A percentile compares a stretch with the other conserved stretches of the same genome.
Conservation (phyloP, 495 filamentous ascomycete genomes). For the Penicillium psychrofluorescens region DNA sequence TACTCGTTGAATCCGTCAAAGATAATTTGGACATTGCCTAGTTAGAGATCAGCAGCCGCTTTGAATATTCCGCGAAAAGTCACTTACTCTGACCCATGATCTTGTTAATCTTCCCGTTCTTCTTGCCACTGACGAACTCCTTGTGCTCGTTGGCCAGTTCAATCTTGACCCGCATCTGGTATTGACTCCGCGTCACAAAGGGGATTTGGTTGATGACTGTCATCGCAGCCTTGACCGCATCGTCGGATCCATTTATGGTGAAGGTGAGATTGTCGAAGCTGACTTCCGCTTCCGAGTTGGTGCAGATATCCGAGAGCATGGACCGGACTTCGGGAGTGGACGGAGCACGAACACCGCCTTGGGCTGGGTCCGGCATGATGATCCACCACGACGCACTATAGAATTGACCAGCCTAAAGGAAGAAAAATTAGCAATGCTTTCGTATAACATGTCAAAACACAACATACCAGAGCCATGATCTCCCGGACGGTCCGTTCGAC, state of each 20-base stretch:
- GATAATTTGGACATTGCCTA: slow-evolving; percentile 92
- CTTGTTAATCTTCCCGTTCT: slow-evolving; percentile 99
- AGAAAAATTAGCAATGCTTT: slow-evolving; percentile 20
- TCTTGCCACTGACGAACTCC: slow-evolving; percentile 98
- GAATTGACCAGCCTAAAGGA: slow-evolving; percentile 77
- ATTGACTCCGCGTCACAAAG: slow-evolving; percentile 78
- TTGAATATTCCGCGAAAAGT: neutral
- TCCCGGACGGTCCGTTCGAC: slow-evolving; percentile 91
- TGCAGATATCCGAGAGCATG: slow-evolving; percentile 93
- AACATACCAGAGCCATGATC: slow-evolving; percentile 81
- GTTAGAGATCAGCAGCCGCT: slow-evolving; percentile 1
- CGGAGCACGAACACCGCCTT: slow-evolving; percentile 54
- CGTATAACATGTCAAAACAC: neutral
- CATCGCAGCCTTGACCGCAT: slow-evolving; percentile 88
- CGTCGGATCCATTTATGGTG: slow-evolving; percentile 89
- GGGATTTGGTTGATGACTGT: slow-evolving; percentile 87
- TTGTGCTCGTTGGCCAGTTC: slow-evolving; percentile 99
- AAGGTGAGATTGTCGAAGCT: slow-evolving; percentile 91
- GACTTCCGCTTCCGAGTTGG: slow-evolving; percentile 90
- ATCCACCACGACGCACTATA: slow-evolving; percentile 97
- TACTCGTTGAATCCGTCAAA: slow-evolving; percentile 99
- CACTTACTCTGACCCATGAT: slow-evolving; percentile 91
- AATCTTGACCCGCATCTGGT: slow-evolving; percentile 93
- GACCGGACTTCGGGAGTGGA: slow-evolving; percentile 68
- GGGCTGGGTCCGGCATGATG: slow-evolving; percentile 63